Conservation (phyloP, 2,329 filamentous ascomycete genomes). For the Aspergillus terreus region DNA sequence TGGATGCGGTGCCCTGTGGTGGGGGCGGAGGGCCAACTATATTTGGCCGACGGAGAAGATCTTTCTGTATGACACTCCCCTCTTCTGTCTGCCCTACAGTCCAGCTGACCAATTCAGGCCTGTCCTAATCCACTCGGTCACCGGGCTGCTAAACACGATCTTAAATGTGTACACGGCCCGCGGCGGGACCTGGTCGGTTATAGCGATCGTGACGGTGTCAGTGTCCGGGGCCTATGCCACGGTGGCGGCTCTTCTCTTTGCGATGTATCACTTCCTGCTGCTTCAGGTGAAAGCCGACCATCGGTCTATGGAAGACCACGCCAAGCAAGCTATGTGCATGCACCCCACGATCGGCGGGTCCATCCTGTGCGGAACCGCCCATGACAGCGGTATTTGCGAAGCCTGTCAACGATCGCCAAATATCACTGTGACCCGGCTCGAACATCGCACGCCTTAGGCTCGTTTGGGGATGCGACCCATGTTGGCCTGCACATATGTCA, state of each 20-base stretch:
- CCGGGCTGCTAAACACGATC: conserved; percentile 4
- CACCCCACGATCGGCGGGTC: background rate
- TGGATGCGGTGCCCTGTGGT: conserved; percentile 3
- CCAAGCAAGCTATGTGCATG: background rate
- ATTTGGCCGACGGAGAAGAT: background rate
- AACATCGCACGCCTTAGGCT: background rate
- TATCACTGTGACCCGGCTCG: background rate
- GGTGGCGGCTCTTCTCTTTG: background rate
- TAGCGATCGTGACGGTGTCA: background rate
- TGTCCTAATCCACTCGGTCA: background rate
- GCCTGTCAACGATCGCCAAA: background rate
- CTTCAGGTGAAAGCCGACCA: background rate
- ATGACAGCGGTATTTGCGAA: background rate
- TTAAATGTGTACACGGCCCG: conserved; percentile 4
- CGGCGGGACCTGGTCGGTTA: conserved; percentile 1
- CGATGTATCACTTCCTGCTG: background rate
- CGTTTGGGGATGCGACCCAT: background rate
- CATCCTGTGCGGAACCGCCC: background rate
- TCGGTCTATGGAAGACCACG: background rate
- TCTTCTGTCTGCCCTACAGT: background rate
- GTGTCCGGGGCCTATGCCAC: background rate
- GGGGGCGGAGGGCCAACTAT: background rate
- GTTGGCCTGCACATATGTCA: no score
- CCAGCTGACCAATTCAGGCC: background rate
- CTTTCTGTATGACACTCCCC: conserved; percentile 1